These are phyloP conservation scores for Phalaenopsis aphrodite DNA, from an alignment of 106 monocot genomes.

Conservation along the genomic window DNA sequence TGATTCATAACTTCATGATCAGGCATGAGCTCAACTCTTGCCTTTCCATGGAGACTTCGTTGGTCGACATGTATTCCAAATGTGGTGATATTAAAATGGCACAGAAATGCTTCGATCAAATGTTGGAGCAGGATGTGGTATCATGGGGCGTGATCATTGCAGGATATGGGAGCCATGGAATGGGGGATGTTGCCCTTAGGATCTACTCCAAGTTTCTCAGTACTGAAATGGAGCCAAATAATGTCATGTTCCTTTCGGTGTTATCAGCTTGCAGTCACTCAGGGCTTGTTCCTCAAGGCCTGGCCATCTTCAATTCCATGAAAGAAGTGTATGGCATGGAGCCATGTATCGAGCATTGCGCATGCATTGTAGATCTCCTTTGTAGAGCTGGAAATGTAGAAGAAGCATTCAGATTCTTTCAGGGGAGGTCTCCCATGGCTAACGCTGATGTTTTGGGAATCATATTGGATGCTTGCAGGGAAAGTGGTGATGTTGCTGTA, in stretches of 20 bases:
- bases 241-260: constrained; percentile 18
- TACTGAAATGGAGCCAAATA: constrained; percentile 9
- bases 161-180: constrained; percentile 18
- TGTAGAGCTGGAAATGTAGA: constrained; percentile 12
- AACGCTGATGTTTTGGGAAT: constrained; percentile 62
- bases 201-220: constrained; percentile 7
- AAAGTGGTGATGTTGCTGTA: constrained; percentile 5
- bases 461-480: constrained; percentile 58
- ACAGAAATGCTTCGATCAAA: constrained; percentile 18
- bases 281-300: constrained; percentile 15
- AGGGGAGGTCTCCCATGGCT: constrained; percentile 18
- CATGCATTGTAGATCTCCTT: constrained; percentile 16
- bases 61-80: constrained; percentile 40
- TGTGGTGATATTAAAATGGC: constrained; percentile 31
- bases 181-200: constrained; percentile 12
- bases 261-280: constrained; percentile 23
- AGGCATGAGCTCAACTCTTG: constrained; percentile 6
- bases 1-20: constrained; percentile 35
- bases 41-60: constrained; percentile 40
- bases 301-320: constrained; percentile 12
- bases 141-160: constrained; percentile 39
- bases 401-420: constrained; percentile 24
- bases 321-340: constrained; percentile 4
- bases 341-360: constrained; percentile 13
- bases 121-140: constrained; percentile 20